Base-by-base conservation (phyloP, 106 monocot species). In the Acorus gramineus region DNA sequence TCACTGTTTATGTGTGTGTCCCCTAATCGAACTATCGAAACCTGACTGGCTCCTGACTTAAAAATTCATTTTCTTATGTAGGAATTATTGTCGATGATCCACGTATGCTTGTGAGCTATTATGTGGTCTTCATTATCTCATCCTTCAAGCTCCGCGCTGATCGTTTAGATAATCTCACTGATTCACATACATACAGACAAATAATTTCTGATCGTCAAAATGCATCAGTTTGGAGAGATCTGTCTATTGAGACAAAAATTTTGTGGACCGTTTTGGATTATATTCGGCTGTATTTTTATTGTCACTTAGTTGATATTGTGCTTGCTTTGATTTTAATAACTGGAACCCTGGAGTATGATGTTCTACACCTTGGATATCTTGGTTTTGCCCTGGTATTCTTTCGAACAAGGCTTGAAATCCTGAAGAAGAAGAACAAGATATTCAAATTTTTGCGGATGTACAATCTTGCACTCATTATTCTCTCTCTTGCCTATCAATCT, bases 191-290 rank as follows among this genome's bases (percentile, higher is more conserved):
- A 12, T 90, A 81, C 65, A 75, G 13, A n/a, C 82, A 96, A 63
- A 85, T 90, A 84, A 77, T 69, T 65, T 90, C 84, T 49, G 85
- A 90, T 69, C 73, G 77, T 14, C 87, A 81, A 70, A 82, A 80
- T 74, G 76, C 82, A 53, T 72, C 65, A 61, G 82, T 96, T 63
- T 96, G 95, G 95, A 80, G 78, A 50, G 95, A 96, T 58, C 80
- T 96, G 62, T 96, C 95, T 55, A 84, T 96, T 77, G 95, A 96
- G 73, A 96, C 90, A 72, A 96, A 90, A 78, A 80, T 86, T 65
- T 77, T 96, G 63, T 96, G 95, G 95, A 96, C 95, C 46, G 80
- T 87, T 69, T 66, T 96, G 66, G 95, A 96, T 74, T 90, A 96
- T 71, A 5, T 90, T 11, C 80, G 85, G 66, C 78, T 96, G 44